Conservation (phyloP, 352 stramenopile species). For the Phytophthora uliginosa region DNA sequence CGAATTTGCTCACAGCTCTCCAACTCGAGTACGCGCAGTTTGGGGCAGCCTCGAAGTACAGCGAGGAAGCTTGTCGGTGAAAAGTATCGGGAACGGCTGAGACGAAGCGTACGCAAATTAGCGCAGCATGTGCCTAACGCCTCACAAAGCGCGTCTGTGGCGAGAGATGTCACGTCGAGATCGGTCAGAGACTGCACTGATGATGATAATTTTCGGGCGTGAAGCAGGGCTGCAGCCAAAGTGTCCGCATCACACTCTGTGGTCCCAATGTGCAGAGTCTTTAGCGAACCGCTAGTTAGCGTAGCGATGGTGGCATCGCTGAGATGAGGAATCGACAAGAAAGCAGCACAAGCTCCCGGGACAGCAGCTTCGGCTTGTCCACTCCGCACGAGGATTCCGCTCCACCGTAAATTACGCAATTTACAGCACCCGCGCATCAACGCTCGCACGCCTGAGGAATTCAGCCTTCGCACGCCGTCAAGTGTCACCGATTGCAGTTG, state of each 20-base stretch:
- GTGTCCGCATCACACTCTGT: conserved; percentile 64
- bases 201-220: conserved; percentile 20
- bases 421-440: conserved; percentile 48
- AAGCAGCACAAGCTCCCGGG: conserved; percentile 38
- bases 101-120: conserved; percentile 53
- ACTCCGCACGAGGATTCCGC: conserved; percentile 69
- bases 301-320: conserved; percentile 37
- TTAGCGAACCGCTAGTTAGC: conserved; percentile 37
- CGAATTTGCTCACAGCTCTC: conserved; percentile 83
- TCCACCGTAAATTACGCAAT: conserved; percentile 57
- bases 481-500: conserved; percentile 59
- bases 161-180: conserved; percentile 68
- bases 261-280: conserved; percentile 62
- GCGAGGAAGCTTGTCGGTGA: conserved; percentile 60
- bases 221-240: conserved; percentile 38
- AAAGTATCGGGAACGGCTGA: conserved; percentile 85
- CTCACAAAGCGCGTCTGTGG: conserved; percentile 68
- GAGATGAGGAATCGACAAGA: conserved; percentile 78
- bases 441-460: conserved; percentile 29
- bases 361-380: conserved; percentile 22
- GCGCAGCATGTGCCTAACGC: conserved; percentile 45
- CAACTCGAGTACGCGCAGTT: conserved; percentile 63
- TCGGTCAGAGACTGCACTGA: conserved; percentile 42
- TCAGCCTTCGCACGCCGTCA: conserved; percentile 68
- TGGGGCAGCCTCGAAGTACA: conserved; percentile 43